Base-by-base conservation (phyloP, 306 rosid species). In the Cucurbita pepo region DNA sequence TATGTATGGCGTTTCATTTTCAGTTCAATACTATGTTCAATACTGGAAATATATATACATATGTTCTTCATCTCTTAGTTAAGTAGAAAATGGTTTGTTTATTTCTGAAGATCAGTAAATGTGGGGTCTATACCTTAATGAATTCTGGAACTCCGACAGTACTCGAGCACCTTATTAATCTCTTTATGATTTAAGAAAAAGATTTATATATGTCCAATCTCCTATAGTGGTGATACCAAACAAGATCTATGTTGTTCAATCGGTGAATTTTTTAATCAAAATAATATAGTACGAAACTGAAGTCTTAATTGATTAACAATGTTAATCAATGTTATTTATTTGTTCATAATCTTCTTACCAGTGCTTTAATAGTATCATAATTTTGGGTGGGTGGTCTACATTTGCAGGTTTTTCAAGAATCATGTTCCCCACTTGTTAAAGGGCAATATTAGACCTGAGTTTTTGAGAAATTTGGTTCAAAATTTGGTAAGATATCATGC, bases 391-490 rank as follows among this genome's bases (percentile, higher is more conserved):
- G 25, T 57, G 62, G 71, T 51, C 50, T 34, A 62, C 37, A 50
- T 72, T 71, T 88, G 77, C 81, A 93, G 98, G 98, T 77, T 86
- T 60, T 93, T 90, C 88, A 88, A 90, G 89, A 90, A 90, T 74
- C 82, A 79, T 69, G 79, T 87, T 76, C 97, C 97, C 63, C 80
- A 81, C 55, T 76, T 93, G 81, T 81, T 93, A 43, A 82, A 58
- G 85, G 91, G 91, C 43, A 77, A 79, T 73, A 61, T 85, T 63
- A 77, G 81, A 79, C 83, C 83, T 72, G 79, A 88, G 60, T 64
- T 81, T 75, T 80, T 86, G 44, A 79, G 55, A 74, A 79, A 58
- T 75, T 72, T 71, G 60, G 81, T 72, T 80, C 76, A 83, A 75
- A 82, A 80, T 72, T 36, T 88, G 97, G 98, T 90, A 90, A 92